Percentiles rank a stretch among this genome's conserved stretches.
Evolutionary conservation across 169 alveolate species (phyloP).

Genomic region (Hepatocystis sp.): DNA sequence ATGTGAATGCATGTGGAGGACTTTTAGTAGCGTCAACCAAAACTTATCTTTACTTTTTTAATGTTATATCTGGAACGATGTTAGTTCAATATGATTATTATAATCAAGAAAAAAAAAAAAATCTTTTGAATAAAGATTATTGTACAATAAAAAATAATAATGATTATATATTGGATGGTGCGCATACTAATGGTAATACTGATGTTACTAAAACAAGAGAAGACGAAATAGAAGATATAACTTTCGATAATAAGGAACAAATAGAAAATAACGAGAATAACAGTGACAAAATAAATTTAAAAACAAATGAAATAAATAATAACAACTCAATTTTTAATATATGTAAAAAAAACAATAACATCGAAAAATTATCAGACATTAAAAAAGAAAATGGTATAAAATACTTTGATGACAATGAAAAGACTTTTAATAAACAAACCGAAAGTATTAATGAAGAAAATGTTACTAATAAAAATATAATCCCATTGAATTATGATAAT

Average conservation of each 20-base stretch:
- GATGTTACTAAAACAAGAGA: no score
- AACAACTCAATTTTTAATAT: neutral
- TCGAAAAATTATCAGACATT: no score
- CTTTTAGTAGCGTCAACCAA: conserved; percentile 48
- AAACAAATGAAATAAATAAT: neutral
- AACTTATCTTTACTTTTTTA: conserved; percentile 46
- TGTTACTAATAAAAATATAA: neutral
- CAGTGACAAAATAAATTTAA: neutral
- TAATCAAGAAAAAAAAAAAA: conserved; percentile 22
- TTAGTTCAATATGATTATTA: conserved; percentile 32
- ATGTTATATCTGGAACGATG: conserved; percentile 56
- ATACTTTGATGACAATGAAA: neutral
- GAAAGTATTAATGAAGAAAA: neutral
- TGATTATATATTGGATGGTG: conserved; percentile 1
- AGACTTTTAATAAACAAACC: neutral
- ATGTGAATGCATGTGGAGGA: conserved; percentile 55
- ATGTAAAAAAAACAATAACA: no score
- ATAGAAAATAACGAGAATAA: conserved; percentile 9
- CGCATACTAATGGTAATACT: neutral
- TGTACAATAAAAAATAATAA: neutral
- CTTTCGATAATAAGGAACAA: neutral
- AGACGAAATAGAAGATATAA: no score
- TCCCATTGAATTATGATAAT: no score
- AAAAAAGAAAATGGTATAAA: no score
- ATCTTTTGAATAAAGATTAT: conserved; percentile 6